Percentiles rank a stretch among this genome's conserved stretches.
These are phyloP conservation scores for Dipodascus albidus DNA, from an alignment of 805 yeast genomes.

Conservation along the genomic window DNA sequence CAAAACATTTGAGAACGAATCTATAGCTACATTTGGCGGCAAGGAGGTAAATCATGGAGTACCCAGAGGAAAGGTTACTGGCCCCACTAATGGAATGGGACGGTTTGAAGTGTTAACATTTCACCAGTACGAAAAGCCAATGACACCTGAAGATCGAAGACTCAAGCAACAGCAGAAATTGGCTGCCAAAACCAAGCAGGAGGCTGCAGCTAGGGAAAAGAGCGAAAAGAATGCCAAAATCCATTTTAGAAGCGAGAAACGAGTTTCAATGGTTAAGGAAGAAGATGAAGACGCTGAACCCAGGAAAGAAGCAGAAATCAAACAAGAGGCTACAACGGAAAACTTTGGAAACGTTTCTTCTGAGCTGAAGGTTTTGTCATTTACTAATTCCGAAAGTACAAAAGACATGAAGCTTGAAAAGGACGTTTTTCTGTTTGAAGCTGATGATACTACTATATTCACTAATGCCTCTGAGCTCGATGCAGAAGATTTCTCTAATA, in stretches of 20 bases:
- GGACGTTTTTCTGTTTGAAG: neutral
- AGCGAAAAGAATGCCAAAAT: neutral
- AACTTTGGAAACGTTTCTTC: neutral
- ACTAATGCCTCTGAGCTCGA: neutral
- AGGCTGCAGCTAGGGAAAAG: neutral
- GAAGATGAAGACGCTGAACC: neutral
- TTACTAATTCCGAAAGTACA: neutral
- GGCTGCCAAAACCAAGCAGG: neutral
- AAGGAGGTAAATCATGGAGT: neutral
- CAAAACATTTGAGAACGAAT: constrained; percentile 1
- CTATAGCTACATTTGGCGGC: neutral
- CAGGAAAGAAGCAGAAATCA: neutral
- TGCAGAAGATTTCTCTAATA: neutral
- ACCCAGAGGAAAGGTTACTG: neutral
- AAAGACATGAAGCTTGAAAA: neutral
- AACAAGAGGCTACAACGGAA: neutral
- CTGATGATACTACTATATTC: neutral
- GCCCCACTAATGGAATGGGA: neutral
- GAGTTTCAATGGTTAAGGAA: neutral
- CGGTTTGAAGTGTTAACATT: neutral
- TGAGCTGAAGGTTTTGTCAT: neutral
- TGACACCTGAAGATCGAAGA: neutral
- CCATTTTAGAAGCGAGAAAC: neutral
- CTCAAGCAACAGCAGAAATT: neutral
- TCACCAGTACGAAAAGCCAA: neutral